Conservation (phyloP, 345 rosid genomes). For the Lepidium sativum region DNA sequence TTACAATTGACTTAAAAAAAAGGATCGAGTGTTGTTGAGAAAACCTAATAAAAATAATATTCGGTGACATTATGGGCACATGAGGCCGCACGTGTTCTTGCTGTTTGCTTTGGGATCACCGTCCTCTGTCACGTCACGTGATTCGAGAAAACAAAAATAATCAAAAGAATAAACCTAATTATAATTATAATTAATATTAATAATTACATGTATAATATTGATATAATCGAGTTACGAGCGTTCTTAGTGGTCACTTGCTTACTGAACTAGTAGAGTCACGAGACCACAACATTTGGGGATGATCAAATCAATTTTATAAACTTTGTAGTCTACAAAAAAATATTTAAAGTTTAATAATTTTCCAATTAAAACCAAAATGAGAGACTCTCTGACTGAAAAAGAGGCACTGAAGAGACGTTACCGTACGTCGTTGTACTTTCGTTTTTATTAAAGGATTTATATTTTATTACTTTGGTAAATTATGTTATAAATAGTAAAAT, state of each 20-base stretch:
- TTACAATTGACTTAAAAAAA: background rate
- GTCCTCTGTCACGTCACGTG: constrained; percentile 41
- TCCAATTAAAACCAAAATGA: background rate
- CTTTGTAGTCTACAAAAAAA: too few relatives aligned
- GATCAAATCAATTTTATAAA: constrained; percentile 10
- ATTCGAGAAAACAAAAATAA: constrained; percentile 26
- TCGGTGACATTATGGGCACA: constrained; percentile 39
- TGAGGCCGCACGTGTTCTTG: constrained; percentile 49
- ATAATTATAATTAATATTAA: background rate
- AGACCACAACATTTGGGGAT: constrained; percentile 17
- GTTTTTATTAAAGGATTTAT: too few relatives aligned
- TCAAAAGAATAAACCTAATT: constrained; percentile 7
- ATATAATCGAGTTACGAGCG: constrained; percentile 10
- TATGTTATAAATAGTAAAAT: background rate
- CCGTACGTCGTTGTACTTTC: constrained; percentile 23
- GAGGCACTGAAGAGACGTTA: constrained; percentile 4
- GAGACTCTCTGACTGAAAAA: background rate
- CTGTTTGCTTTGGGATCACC: constrained; percentile 51
- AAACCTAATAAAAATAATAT: constrained; percentile 9
- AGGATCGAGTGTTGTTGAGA: constrained; percentile 14
- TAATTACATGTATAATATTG: background rate
- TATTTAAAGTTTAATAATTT: too few relatives aligned
- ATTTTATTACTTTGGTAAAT: background rate
- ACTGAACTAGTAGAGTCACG: constrained; percentile 25
- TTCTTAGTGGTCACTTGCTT: constrained; percentile 30